Base-by-base conservation (phyloP, 2,329 filamentous ascomycete species). In the Ophiostoma ips region DNA sequence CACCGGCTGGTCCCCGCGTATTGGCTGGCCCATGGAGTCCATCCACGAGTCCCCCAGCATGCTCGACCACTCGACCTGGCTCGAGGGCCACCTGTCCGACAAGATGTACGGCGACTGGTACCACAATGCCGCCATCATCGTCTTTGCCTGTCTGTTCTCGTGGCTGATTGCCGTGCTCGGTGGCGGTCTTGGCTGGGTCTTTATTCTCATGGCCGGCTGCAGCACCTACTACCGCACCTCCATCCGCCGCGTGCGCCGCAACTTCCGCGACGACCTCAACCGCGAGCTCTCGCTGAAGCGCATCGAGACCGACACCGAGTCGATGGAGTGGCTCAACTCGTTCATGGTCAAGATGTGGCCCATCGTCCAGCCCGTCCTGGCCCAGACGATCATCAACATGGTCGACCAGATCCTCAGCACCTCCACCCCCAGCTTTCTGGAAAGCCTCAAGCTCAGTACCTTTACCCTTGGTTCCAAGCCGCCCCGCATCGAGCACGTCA, bases 341-440 rank as follows among this genome's bases (percentile, higher is more conserved):
- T 98, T 98, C 69, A 65, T 98, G 59, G 81, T 94, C 68, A 98
- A 98, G 65, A 98, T 98, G 70, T 98, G 92, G 92, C 92, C 92
- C 55, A 98, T 98, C 61, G 96, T 95, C 64, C 87, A 92, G 50
- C 92, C 92, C 1, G 87, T 96, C 10, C 77, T 98, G 12, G 90
- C 88, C 53, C 81, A 92, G 58, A 94, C 87, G 19, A 84, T 98
- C 59, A 85, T 96, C 66, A 87, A 82, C 64, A 88, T 89, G 0
- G 92, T 96, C 45, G 92, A 98, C 61, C 92, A 96, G 69, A 88
- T 98, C 47, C 72, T 98, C 51, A 95, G 89, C 62, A 89, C 86
- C 0, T 82, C 89, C 2, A 96, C 89, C 0, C 92, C 92, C 0
- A 79, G 84, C 0, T 96, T 98, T 60, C 73, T 98, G 50, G 92